Conservation (phyloP, 805 yeast genomes). For the Hanseniaspora osmophila region DNA sequence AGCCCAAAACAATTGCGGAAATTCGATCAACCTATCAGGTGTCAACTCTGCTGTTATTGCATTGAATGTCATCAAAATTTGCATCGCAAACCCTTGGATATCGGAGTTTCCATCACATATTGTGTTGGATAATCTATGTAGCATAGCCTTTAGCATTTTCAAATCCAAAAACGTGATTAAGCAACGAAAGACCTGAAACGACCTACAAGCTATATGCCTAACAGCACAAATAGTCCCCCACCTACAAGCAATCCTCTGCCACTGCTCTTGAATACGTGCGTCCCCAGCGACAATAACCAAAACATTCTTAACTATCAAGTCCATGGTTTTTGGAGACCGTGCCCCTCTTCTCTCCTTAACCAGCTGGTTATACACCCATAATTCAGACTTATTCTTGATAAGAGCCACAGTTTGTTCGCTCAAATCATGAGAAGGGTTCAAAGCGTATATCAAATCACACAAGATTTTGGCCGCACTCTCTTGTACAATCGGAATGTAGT, state of each 20-base stretch:
- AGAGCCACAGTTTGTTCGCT: slow-evolving; percentile 42
- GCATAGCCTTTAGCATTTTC: slow-evolving; percentile 82
- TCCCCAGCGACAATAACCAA: slow-evolving; percentile 40
- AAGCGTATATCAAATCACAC: slow-evolving; percentile 54
- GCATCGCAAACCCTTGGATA: slow-evolving; percentile 94
- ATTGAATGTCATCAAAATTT: slow-evolving; percentile 87
- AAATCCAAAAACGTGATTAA: slow-evolving; percentile 71
- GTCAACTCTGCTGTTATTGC: slow-evolving; percentile 80
- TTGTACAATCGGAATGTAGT: slow-evolving; percentile 69
- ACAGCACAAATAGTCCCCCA: slow-evolving; percentile 99
- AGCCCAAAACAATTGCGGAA: slow-evolving; percentile 92
- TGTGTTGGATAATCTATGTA: slow-evolving; percentile 83
- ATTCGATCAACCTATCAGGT: slow-evolving; percentile 63
- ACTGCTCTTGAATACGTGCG: slow-evolving; percentile 52
- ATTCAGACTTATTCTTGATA: slow-evolving; percentile 34
- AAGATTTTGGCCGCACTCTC: slow-evolving; percentile 71
- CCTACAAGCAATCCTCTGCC: slow-evolving; percentile 70
- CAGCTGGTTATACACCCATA: slow-evolving; percentile 84
- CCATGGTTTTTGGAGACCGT: slow-evolving; percentile 79
- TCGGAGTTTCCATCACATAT: slow-evolving; percentile 80
- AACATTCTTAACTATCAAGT: slow-evolving; percentile 47
- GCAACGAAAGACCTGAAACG: slow-evolving; percentile 85
- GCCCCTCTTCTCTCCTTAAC: slow-evolving; percentile 66
- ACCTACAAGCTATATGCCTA: slow-evolving; percentile 89
- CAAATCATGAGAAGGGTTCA: slow-evolving; percentile 37